Evolutionary conservation across 2,329 filamentous ascomycete genomes (phyloP), one percentile per base, ranked within the genome.

Genomic region (Tolypocladium guangdongense): DNA sequence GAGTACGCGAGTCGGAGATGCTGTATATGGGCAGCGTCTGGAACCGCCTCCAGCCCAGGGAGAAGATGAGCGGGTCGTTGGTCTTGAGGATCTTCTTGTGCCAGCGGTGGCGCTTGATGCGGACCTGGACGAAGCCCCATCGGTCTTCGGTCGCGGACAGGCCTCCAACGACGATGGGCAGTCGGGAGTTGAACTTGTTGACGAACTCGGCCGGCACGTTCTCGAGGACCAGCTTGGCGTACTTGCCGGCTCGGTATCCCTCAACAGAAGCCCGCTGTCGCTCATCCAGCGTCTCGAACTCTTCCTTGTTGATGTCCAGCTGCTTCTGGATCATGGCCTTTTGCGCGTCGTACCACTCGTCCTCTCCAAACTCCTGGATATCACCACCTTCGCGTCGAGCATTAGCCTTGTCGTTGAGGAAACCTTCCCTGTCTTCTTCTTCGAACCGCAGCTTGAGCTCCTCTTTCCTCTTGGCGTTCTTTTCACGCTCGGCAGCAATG

Each of bases 1-100:
- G 81, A 30, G 89, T 95, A 61, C 93, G 83, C 57, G 88, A 95
- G 70, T 97, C 93, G 27, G 89, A 93, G 54, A 93, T 96, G 72
- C 87, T 93, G 80, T 96, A 99, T 55, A 96, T 84, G 20, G 92
- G 92, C 60, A 93, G 76, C 7, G 87, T 86, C 71, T 97, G 93
- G 76, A 99, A 99, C 56, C 93, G 82, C 50, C 93, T 81, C 93
- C 93, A 99, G 43, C 93, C 93, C 45, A 99, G 78, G 2, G 91
- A 96, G 76, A 99, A 93, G 66, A 99, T 96, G 51, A 99, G 79
- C 18, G 93, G 95, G 65, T 99, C 93, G 66, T 95, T 96, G 36
- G 90, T 97, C 76, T 99, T 99, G 60, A 99, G 78, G 61, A 97
- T 97, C 76, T 93, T 95, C 81, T 96, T 96, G 75, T 99, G 93